Conservation (phyloP, 495 filamentous ascomycete genomes). For the Annulohypoxylon bovei region DNA sequence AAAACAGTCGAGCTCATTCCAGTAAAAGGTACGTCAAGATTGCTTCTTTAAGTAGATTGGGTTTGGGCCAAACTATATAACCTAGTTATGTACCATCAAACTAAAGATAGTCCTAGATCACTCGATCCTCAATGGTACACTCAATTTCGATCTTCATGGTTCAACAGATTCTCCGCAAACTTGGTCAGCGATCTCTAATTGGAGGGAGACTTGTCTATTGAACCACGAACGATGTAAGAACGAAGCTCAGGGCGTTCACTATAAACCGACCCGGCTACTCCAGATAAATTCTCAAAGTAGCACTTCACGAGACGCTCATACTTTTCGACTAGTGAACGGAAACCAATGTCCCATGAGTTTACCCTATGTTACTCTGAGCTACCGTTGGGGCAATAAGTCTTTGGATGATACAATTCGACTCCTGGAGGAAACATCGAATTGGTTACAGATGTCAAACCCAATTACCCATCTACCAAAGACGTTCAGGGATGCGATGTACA, state of each 20-base stretch:
- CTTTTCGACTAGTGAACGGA: constrained; percentile 4
- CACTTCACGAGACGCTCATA: neutral
- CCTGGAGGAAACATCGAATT: neutral
- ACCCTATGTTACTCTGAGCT: constrained; percentile 3
- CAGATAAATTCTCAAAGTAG: neutral
- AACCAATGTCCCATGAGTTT: neutral
- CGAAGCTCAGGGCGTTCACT: neutral
- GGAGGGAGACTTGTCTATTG: neutral
- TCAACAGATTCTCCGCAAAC: constrained; percentile 6
- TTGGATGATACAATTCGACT: constrained; percentile 7
- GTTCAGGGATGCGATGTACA: constrained; percentile 3
- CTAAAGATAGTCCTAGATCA: neutral
- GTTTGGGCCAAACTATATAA: no score
- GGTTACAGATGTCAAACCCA: neutral
- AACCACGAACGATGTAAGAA: neutral
- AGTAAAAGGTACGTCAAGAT: neutral
- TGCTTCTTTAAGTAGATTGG: neutral
- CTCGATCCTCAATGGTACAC: no score
- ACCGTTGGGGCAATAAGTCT: constrained; percentile 14
- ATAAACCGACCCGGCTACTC: constrained; percentile 3
- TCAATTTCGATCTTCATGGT: constrained; percentile 3
- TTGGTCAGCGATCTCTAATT: neutral
- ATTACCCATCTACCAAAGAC: constrained; percentile 1
- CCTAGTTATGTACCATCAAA: neutral
- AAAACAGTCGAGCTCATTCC: neutral